phyloP scores from a whole-genome alignment of 2,329 filamentous ascomycete species.

The Arthrinium puccinioides region DNA sequence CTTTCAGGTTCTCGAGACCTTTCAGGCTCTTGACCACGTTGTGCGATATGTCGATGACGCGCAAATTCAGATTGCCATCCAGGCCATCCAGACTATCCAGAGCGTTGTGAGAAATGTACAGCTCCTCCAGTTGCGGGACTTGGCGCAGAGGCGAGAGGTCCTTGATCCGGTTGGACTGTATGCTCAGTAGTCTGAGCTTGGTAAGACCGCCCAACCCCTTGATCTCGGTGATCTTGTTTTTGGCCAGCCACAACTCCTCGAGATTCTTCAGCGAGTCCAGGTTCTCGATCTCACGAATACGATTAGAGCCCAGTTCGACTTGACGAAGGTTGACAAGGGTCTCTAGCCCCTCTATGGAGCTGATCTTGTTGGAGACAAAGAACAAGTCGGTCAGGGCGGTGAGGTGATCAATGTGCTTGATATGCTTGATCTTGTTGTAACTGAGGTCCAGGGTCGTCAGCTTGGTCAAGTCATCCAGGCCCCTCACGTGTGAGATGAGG shows the following conservation, averaged over 20 bases:
- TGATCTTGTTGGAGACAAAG: constrained; percentile 93
- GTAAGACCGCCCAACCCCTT: constrained; percentile 66
- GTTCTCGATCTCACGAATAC: constrained; percentile 82
- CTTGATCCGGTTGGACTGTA: constrained; percentile 90
- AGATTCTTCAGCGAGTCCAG: constrained; percentile 69
- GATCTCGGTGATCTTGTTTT: constrained; percentile 90
- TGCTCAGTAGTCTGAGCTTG: constrained; percentile 80
- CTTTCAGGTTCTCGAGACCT: constrained; percentile 59
- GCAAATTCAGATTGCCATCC: constrained; percentile 57
- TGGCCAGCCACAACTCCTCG: constrained; percentile 90
- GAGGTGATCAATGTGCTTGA: constrained; percentile 79
- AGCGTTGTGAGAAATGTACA: constrained; percentile 95
- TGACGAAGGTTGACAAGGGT: constrained; percentile 68
- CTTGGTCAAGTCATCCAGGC: constrained; percentile 68
- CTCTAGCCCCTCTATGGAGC: constrained; percentile 76
- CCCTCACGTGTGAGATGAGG: constrained; percentile 77
- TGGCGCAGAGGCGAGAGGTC: constrained; percentile 68
- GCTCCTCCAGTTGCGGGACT: constrained; percentile 73
- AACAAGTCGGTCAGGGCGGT: constrained; percentile 75
- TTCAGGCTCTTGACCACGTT: constrained; percentile 73
- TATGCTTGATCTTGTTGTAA: constrained; percentile 99
- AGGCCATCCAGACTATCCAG: constrained; percentile 71
- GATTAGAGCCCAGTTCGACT: constrained; percentile 86
- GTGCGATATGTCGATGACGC: constrained; percentile 80
- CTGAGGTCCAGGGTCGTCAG: constrained; percentile 81